These are phyloP conservation scores for Phaseolus lunatus DNA, from an alignment of 306 rosid genomes.

Conservation along the genomic window DNA sequence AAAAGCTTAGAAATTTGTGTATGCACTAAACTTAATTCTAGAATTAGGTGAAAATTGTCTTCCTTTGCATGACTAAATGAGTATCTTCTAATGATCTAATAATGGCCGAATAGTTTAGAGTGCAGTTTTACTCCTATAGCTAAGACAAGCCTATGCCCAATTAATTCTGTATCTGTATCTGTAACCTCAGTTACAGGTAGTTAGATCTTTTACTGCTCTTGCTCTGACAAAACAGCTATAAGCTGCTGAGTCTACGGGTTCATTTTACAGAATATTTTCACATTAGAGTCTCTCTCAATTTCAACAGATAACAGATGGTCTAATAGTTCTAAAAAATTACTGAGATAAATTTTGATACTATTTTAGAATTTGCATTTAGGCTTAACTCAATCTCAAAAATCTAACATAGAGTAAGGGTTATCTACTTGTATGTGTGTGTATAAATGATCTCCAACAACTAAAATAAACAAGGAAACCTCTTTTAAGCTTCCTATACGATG, in stretches of 20 bases:
- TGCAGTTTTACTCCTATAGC: no score
- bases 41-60: background rate
- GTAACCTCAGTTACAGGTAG: no score
- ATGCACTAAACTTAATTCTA: background rate
- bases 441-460: background rate
- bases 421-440: background rate
- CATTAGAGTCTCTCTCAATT: no score
- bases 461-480: background rate
- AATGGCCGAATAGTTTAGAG: no score
- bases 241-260: no score
- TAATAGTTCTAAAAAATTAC: background rate
- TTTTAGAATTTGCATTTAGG: background rate
- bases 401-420: background rate
- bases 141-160: no score
- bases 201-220: no score
- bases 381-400: background rate
- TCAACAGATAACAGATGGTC: no score
- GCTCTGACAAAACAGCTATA: no score
- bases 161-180: no score
- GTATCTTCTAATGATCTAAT: no score
- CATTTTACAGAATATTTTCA: no score
- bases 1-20: background rate
- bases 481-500: slow-evolving; percentile 25
- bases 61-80: background rate
- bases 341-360: background rate